These are phyloP conservation scores for Penicillium atrosanguineum DNA, from an alignment of 495 filamentous ascomycete genomes.

Conservation along the genomic window DNA sequence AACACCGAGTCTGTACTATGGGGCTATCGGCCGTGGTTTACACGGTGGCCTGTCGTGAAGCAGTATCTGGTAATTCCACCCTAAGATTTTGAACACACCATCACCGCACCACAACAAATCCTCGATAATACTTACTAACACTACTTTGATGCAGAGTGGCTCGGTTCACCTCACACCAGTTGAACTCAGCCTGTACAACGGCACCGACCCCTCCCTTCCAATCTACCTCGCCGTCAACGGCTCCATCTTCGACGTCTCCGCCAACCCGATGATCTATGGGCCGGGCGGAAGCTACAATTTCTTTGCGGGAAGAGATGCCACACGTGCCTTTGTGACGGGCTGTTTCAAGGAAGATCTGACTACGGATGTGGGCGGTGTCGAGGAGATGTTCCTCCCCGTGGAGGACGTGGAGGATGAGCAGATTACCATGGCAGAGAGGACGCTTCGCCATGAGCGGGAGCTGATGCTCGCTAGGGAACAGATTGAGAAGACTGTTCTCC, in stretches of 20 bases:
- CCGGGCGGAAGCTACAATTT: constrained; percentile 84
- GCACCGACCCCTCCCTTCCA: constrained; percentile 68
- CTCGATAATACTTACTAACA: background rate
- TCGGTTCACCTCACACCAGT: constrained; percentile 63
- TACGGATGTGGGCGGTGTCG: constrained; percentile 77
- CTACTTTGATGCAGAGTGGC: constrained; percentile 41
- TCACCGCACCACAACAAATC: background rate
- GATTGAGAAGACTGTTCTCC: constrained; percentile 41
- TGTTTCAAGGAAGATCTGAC: constrained; percentile 88
- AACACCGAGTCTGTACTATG: constrained; percentile 63
- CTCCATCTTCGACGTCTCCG: constrained; percentile 88
- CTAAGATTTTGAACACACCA: background rate
- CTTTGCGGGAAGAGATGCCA: constrained; percentile 85
- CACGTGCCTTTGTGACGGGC: constrained; percentile 91
- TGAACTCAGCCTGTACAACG: constrained; percentile 74
- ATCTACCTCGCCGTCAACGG: constrained; percentile 94
- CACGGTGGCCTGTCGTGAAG: constrained; percentile 59
- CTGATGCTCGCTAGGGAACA: constrained; percentile 39
- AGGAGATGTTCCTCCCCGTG: constrained; percentile 82
- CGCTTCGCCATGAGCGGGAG: constrained; percentile 53
- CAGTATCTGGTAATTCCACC: constrained; percentile 52
- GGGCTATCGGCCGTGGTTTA: constrained; percentile 69
- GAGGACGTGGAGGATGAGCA: constrained; percentile 58
- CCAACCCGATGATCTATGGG: constrained; percentile 74
- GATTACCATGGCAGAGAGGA: constrained; percentile 51